These are phyloP conservation scores for Neurospora sp. DNA, from an alignment of 495 filamentous ascomycete genomes.

Conservation along the genomic window DNA sequence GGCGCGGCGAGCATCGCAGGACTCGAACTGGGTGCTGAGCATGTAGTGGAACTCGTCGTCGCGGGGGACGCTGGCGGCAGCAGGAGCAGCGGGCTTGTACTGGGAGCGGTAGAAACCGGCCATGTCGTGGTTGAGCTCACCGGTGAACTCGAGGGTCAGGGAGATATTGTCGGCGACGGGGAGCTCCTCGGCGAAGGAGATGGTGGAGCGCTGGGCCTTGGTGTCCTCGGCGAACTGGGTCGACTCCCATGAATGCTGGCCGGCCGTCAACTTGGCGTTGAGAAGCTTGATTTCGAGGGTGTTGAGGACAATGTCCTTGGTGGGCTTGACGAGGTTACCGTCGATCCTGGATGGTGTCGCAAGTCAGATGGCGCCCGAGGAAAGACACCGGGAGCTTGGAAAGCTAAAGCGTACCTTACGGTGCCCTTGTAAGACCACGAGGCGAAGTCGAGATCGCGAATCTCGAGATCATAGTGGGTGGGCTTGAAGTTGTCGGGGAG, in stretches of 20 bases:
- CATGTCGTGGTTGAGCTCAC: constrained; percentile 89
- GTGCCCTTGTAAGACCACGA: constrained; percentile 76
- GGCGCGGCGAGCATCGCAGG: constrained; percentile 84
- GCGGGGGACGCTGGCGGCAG: constrained; percentile 60
- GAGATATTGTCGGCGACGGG: constrained; percentile 48
- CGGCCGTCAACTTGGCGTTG: constrained; percentile 36
- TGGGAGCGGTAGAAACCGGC: constrained; percentile 92
- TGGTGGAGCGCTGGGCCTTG: constrained; percentile 64
- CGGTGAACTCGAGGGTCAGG: constrained; percentile 68
- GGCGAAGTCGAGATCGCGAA: constrained; percentile 67
- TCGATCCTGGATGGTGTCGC: constrained; percentile 27
- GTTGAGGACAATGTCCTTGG: constrained; percentile 69
- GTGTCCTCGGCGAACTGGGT: constrained; percentile 65
- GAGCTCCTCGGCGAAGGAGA: constrained; percentile 61
- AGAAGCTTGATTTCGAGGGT: constrained; percentile 52
- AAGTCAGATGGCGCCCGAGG: not conserved
- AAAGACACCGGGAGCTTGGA: not conserved
- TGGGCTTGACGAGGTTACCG: constrained; percentile 48
- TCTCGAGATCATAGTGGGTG: constrained; percentile 70
- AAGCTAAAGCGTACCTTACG: constrained; percentile 42
- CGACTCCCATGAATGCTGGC: constrained; percentile 44
- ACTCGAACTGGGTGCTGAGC: constrained; percentile 95
- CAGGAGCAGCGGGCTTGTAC: constrained; percentile 69
- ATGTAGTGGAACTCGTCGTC: constrained; percentile 79
- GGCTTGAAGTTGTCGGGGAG: constrained; percentile 63